phyloP scores from a whole-genome alignment of 1,139 yeast species.

The Lodderomyces elongisporus region DNA sequence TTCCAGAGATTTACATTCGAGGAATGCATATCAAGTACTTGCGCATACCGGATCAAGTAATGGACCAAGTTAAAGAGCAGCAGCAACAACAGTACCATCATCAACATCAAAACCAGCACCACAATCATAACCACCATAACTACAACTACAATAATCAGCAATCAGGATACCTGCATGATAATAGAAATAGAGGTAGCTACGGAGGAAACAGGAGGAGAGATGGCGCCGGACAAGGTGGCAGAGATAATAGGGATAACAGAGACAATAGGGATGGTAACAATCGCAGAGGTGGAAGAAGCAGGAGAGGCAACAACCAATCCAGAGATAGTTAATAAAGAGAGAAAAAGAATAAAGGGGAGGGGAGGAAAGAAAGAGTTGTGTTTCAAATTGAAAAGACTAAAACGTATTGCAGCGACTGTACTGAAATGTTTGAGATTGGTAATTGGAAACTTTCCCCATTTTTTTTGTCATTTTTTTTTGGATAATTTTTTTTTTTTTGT shows the following conservation, averaged over 20 bases:
- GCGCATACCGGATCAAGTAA: constrained; percentile 51
- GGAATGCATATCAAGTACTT: constrained; percentile 65
- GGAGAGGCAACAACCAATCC: constrained; percentile 5
- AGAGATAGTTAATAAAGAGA: background rate
- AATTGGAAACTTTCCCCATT: too few relatives aligned
- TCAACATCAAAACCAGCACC: constrained; percentile 24
- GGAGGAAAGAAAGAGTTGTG: too few relatives aligned
- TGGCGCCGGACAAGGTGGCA: constrained; percentile 14
- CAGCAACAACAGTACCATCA: constrained; percentile 4
- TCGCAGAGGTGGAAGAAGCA: constrained; percentile 7
- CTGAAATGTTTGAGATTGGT: too few relatives aligned
- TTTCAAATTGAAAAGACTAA: too few relatives aligned
- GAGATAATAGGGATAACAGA: constrained; percentile 13
- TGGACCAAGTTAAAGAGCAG: constrained; percentile 77
- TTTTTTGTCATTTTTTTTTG: background rate
- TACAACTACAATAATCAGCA: too few relatives aligned
- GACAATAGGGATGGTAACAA: constrained; percentile 13
- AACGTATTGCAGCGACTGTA: too few relatives aligned
- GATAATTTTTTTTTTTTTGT: background rate
- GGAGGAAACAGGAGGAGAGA: constrained; percentile 19
- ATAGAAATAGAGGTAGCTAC: background rate
- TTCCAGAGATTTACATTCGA: constrained; percentile 76
- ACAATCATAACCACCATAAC: constrained; percentile 36
- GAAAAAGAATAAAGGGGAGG: too few relatives aligned
- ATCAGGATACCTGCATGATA: background rate